These are phyloP conservation scores for Aspergillus tamarii DNA, from an alignment of 2,329 filamentous ascomycete species.

Conservation along the genomic window DNA sequence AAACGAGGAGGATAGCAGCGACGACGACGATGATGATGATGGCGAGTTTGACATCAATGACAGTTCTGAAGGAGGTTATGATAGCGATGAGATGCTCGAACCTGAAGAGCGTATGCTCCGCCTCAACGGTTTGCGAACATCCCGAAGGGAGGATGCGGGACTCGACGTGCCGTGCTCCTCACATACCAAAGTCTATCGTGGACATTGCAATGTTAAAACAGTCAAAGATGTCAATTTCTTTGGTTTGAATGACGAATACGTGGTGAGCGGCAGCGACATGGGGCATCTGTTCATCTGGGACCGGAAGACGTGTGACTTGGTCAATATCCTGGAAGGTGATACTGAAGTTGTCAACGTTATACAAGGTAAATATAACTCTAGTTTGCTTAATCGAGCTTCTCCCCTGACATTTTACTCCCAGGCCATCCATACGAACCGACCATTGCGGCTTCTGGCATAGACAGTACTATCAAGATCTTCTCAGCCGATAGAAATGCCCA, in stretches of 20 bases:
- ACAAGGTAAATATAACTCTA: conserved; percentile 52
- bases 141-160: conserved; percentile 56
- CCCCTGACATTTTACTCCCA: conserved; percentile 29
- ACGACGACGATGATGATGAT: conserved; percentile 1
- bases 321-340: conserved; percentile 69
- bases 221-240: conserved; percentile 73
- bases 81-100: conserved; percentile 31
- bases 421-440: conserved; percentile 70
- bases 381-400: not conserved
- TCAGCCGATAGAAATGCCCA: conserved; percentile 63
- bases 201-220: conserved; percentile 69
- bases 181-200: conserved; percentile 61
- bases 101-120: conserved; percentile 48
- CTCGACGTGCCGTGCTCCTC: conserved; percentile 57
- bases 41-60: conserved; percentile 38
- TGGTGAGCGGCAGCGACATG: conserved; percentile 68
- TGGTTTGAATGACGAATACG: conserved; percentile 68
- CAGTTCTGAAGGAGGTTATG: conserved; percentile 36
- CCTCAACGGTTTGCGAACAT: conserved; percentile 53
- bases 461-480: conserved; percentile 71
- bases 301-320: conserved; percentile 60
- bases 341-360: conserved; percentile 72
- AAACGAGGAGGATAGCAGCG: conserved; percentile 30
- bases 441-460: conserved; percentile 68
- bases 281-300: conserved; percentile 73